Conservation (phyloP, 2,329 filamentous ascomycete genomes). For the Colletotrichum phormii region DNA sequence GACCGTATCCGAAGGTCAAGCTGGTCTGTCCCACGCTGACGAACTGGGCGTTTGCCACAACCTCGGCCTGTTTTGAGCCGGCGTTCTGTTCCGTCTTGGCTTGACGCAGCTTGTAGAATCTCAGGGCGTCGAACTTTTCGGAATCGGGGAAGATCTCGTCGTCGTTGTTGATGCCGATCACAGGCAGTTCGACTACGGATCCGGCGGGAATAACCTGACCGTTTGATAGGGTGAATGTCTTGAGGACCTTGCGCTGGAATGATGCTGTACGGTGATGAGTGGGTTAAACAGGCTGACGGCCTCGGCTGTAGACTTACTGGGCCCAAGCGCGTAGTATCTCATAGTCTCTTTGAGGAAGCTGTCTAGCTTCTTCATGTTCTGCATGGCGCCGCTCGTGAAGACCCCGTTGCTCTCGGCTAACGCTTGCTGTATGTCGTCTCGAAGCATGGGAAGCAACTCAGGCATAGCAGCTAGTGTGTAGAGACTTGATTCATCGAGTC, state of each 20-base stretch:
- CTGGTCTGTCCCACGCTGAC: constrained; percentile 51
- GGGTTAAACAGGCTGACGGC: constrained; percentile 43
- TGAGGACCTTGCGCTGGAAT: constrained; percentile 62
- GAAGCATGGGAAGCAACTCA: constrained; percentile 61
- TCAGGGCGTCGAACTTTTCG: constrained; percentile 38
- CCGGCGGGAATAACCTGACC: constrained; percentile 61
- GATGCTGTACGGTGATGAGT: constrained; percentile 44
- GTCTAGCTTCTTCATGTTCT: constrained; percentile 53
- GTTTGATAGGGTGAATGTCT: constrained; percentile 64
- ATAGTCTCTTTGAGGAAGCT: constrained; percentile 54
- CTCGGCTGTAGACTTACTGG: constrained; percentile 47
- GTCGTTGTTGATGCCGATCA: constrained; percentile 51
- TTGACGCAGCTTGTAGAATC: constrained; percentile 28
- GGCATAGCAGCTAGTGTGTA: constrained; percentile 64
- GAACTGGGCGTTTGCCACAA: constrained; percentile 47
- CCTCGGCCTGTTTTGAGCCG: constrained; percentile 19
- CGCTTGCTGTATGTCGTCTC: constrained; percentile 60
- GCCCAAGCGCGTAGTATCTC: constrained; percentile 44
- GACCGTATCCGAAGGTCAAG: constrained; percentile 52
- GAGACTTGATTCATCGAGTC: constrained; percentile 47
- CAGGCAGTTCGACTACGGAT: constrained; percentile 55
- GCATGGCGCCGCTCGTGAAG: constrained; percentile 49
- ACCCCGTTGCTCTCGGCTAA: constrained; percentile 49
- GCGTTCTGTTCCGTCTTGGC: constrained; percentile 15
- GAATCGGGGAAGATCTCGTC: constrained; percentile 48